These are phyloP conservation scores for Petunia secreta DNA, from an alignment of 257 asterid genomes.

Conservation along the genomic window DNA sequence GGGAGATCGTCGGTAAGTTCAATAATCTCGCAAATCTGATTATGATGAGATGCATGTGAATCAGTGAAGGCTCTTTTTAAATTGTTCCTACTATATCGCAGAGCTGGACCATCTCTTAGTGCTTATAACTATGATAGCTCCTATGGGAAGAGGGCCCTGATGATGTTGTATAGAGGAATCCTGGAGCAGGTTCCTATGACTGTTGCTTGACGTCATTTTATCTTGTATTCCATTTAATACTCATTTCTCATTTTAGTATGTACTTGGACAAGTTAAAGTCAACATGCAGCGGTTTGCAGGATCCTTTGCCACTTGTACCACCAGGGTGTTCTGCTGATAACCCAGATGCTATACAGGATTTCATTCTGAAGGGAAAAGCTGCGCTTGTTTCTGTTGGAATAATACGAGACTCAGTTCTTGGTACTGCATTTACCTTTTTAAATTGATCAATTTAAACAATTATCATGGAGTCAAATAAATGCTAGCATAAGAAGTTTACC, in stretches of 20 bases:
- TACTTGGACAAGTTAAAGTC: slow-evolving; percentile 5
- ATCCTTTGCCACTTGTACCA: slow-evolving; percentile 71
- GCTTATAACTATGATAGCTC: slow-evolving; percentile 95
- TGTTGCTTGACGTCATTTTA: slow-evolving; percentile 28
- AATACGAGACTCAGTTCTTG: slow-evolving; percentile 73
- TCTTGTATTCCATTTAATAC: background rate
- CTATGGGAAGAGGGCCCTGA: slow-evolving; percentile 85
- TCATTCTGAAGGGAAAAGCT: slow-evolving; percentile 77
- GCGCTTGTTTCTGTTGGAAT: slow-evolving; percentile 96
- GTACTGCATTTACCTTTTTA: slow-evolving; percentile 42
- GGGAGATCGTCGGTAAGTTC: slow-evolving; percentile 90
- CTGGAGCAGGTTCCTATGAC: slow-evolving; percentile 70
- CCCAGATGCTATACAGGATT: slow-evolving; percentile 69
- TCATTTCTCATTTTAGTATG: slow-evolving; percentile 3
- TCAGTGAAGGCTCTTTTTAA: background rate
- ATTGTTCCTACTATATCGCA: slow-evolving; percentile 45
- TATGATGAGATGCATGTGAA: slow-evolving; percentile 1
- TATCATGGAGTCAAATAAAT: background rate
- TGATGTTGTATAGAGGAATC: slow-evolving; percentile 75
- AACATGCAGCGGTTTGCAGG: slow-evolving; percentile 47
- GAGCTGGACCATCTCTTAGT: slow-evolving; percentile 97
- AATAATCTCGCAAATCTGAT: background rate
- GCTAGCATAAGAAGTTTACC: slow-evolving; percentile 7
- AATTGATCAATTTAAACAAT: background rate
- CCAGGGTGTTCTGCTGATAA: slow-evolving; percentile 81